Percentiles rank a stretch among this genome's conserved stretches.
phyloP scores from a whole-genome alignment of 2,329 filamentous ascomycete genomes.

The Penicillium brevicompactum region DNA sequence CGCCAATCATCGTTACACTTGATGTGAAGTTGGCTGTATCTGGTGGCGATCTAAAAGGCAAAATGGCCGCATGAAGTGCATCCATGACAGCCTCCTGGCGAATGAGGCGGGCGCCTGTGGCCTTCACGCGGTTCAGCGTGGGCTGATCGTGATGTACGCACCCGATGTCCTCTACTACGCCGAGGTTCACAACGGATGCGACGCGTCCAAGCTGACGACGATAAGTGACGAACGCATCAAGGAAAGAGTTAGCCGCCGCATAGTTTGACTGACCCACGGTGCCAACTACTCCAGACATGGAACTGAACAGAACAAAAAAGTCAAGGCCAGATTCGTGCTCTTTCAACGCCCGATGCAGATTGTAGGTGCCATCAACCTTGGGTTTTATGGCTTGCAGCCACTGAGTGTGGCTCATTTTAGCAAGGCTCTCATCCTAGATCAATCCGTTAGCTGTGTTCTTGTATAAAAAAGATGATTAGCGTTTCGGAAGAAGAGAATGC shows the following conservation, averaged over 20 bases:
- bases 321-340: slow-evolving; percentile 6
- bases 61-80: background rate
- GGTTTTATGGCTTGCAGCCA: slow-evolving; percentile 33
- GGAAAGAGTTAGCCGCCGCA: slow-evolving; percentile 36
- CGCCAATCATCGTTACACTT: background rate
- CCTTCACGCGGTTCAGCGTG: slow-evolving; percentile 16
- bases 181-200: slow-evolving; percentile 28
- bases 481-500: too few relatives aligned
- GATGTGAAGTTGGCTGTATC: background rate
- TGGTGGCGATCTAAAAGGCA: background rate
- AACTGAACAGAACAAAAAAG: slow-evolving; percentile 36
- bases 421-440: slow-evolving; percentile 14
- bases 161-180: slow-evolving; percentile 29
- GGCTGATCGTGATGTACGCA: slow-evolving; percentile 12
- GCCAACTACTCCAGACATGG: slow-evolving; percentile 33
- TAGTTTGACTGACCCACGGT: slow-evolving; percentile 48
- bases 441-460: too few relatives aligned
- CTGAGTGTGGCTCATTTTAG: slow-evolving; percentile 40
- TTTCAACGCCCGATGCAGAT: slow-evolving; percentile 25
- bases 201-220: slow-evolving; percentile 23
- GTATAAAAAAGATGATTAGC: too few relatives aligned
- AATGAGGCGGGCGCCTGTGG: slow-evolving; percentile 1
- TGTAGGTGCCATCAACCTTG: slow-evolving; percentile 39
- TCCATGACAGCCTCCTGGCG: slow-evolving; percentile 2
- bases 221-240: slow-evolving; percentile 31